A percentile compares a stretch with the other conserved stretches of the same genome.
These are phyloP conservation scores for Hibiscus syriacus DNA, from an alignment of 345 rosid genomes.

Conservation along the genomic window DNA sequence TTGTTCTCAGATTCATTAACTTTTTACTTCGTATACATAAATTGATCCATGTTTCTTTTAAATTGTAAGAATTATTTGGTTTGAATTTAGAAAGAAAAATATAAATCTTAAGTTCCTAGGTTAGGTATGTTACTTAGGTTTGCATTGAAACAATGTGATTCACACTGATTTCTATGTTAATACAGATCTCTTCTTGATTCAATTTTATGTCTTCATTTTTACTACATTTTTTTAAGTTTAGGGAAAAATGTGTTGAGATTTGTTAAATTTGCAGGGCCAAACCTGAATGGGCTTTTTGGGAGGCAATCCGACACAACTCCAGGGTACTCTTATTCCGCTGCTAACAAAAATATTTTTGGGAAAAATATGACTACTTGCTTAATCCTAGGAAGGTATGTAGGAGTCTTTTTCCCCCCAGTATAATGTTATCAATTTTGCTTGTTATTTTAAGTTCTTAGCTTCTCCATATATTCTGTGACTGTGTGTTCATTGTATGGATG, in stretches of 20 bases:
- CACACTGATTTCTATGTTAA: not conserved
- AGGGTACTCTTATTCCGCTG: conserved; percentile 79
- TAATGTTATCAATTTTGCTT: not conserved
- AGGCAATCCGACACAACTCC: conserved; percentile 77
- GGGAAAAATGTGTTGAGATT: conserved; percentile 18
- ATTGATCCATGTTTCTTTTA: not conserved
- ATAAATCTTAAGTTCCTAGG: too few relatives aligned
- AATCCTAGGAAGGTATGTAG: conserved; percentile 71
- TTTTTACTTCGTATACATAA: too few relatives aligned
- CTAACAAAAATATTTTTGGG: conserved; percentile 78
- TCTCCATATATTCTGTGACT: not conserved
- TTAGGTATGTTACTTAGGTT: not conserved
- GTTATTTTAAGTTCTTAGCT: not conserved
- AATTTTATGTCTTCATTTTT: not conserved
- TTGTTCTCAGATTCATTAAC: not conserved
- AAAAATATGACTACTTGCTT: conserved; percentile 73
- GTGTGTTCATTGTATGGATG: not conserved
- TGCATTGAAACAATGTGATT: not conserved
- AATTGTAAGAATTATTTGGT: too few relatives aligned
- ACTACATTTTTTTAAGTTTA: too few relatives aligned
- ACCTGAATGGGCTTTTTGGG: conserved; percentile 77
- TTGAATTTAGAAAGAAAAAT: not conserved
- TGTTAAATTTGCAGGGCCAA: conserved; percentile 71
- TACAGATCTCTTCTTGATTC: not conserved
- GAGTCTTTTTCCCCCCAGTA: not conserved